Base-by-base conservation (phyloP, 169 alveolate species). In the Plasmodium gaboni region DNA sequence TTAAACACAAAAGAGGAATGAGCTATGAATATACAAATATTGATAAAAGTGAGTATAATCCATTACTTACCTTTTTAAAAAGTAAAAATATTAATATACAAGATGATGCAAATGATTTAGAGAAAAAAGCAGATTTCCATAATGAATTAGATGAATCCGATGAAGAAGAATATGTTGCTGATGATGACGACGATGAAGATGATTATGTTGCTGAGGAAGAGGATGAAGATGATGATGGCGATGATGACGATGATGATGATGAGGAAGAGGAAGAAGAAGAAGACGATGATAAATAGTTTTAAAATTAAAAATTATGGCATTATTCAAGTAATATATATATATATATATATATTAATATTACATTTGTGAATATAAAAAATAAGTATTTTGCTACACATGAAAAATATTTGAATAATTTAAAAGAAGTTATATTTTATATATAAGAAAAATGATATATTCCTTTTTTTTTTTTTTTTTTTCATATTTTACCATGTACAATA, bases 21-120 rank as follows among this genome's bases (percentile, higher is more conserved):
- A 97, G 96, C 42, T 96, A 93, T 92, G 98, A 96, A 69, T 97
- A 97, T 85, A 97, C 99, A 24, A 97, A 98, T 87, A 95, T 98
- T 55, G 99, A 98, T 59, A 92, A 97, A 68, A 96, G 95, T 61
- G 99, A 98, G 72, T 97, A 96, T 86, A 89, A 92, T 46, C 92
- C 90, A 12, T 73, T 96, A 22, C 78, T 94, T 17, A 92, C 91
- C 55, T 96, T 94, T 88, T 80, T 95, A 59, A 92, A 95, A 55
- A 92, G 92, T 46, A 95, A 95, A 94, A 95, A 95, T 74, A 92
- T 96, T 38, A 92, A 94, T 65, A 91, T 95, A 68, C 95, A 95
- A 67, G 96, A 93, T 78, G 78, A 67, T 70, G 74, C 93, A 50
- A 86, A 89, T 70, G 74, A 55, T 63, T 60, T 88, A 7, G 94